Conservation (phyloP, 495 filamentous ascomycete genomes). For the Xylaria longipes region DNA sequence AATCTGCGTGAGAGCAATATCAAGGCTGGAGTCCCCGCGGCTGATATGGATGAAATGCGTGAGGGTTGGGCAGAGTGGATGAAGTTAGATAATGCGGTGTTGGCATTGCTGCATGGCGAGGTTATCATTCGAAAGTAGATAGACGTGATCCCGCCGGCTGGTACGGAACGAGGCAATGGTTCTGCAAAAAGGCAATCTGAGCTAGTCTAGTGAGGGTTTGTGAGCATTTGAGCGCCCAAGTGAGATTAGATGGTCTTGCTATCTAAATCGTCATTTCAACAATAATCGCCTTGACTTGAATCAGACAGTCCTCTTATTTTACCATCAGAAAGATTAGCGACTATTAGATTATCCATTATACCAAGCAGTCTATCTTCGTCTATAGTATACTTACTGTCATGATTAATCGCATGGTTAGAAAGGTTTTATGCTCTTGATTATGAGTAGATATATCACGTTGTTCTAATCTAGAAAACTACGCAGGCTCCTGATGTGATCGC, state of each 20-base stretch:
- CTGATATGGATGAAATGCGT: conserved; percentile 50
- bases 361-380: neutral
- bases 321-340: neutral
- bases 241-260: neutral
- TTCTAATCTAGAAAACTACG: neutral
- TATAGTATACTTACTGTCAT: neutral
- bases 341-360: neutral
- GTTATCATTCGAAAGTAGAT: conserved; percentile 46
- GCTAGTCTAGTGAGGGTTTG: no score
- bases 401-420: neutral
- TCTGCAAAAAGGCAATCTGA: neutral
- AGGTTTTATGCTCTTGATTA: neutral
- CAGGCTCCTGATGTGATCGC: neutral
- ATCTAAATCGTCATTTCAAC: neutral
- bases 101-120: conserved; percentile 52
- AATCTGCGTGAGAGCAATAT: conserved; percentile 40
- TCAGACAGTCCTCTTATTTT: neutral
- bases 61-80: conserved; percentile 52
- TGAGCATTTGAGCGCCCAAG: neutral
- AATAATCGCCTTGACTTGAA: neutral
- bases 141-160: neutral
- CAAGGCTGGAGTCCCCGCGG: conserved; percentile 44
- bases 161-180: neutral
- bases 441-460: neutral
- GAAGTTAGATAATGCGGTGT: conserved; percentile 41